A percentile compares a stretch with the other conserved stretches of the same genome.
These are phyloP conservation scores for Fraxinus albicans DNA, from an alignment of 305 asterid species.

Conservation along the genomic window DNA sequence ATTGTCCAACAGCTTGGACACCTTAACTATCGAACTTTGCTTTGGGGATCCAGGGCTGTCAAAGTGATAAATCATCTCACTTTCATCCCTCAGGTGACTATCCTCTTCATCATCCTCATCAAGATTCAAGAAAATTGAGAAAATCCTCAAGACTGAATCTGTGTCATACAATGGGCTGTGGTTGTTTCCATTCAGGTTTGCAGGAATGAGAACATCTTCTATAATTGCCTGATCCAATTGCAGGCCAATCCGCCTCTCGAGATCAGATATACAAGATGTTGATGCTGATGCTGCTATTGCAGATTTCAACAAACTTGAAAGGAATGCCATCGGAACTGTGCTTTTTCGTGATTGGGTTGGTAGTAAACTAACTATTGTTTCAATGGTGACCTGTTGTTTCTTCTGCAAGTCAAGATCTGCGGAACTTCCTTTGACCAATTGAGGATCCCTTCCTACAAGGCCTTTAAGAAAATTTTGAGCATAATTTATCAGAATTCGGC, in stretches of 20 bases:
- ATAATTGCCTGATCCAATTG: conserved; percentile 88
- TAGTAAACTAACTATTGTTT: conserved; percentile 55
- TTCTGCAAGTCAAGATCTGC: conserved; percentile 55
- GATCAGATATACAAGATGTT: conserved; percentile 72
- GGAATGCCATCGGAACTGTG: conserved; percentile 77
- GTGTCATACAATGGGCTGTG: conserved; percentile 68
- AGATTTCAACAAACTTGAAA: conserved; percentile 71
- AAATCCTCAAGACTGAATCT: conserved; percentile 67
- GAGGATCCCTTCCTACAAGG: conserved; percentile 50
- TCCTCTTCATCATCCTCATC: conserved; percentile 83
- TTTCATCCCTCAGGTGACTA: conserved; percentile 50
- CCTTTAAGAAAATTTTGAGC: conserved; percentile 84
- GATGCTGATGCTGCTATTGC: conserved; percentile 63
- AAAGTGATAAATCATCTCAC: conserved; percentile 69
- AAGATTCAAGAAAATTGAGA: conserved; percentile 79
- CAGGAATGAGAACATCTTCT: conserved; percentile 77
- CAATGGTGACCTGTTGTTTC: conserved; percentile 66
- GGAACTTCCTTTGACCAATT: conserved; percentile 41
- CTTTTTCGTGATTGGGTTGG: conserved; percentile 84
- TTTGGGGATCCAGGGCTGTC: conserved; percentile 92
- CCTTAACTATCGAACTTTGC: conserved; percentile 80
- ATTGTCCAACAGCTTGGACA: conserved; percentile 73
- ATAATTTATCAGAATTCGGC: conserved; percentile 68
- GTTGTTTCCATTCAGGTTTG: conserved; percentile 48
- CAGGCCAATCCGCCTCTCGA: conserved; percentile 81